These are phyloP conservation scores for Tranzscheliella williamsii DNA, from an alignment of 1,284 basidiomycete genomes.

Conservation along the genomic window DNA sequence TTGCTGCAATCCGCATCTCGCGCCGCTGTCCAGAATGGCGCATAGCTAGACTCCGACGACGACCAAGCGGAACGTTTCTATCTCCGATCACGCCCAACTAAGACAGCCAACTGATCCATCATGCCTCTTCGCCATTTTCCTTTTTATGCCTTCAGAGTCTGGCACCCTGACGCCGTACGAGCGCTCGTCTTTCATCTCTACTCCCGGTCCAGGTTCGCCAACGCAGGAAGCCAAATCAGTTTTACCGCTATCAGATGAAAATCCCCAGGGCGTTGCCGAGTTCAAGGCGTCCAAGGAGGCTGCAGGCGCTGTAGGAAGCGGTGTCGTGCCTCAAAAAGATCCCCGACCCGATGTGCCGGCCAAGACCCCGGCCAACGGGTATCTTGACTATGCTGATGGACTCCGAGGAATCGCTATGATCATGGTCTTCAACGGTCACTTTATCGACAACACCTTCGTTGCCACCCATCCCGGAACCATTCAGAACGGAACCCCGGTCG, in stretches of 20 bases:
- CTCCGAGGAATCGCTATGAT: conserved; percentile 62
- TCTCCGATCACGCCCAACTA: no score
- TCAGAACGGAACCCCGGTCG: conserved; percentile 57
- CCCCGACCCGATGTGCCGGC: conserved; percentile 17
- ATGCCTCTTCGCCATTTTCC: no score
- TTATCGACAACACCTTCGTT: conserved; percentile 61
- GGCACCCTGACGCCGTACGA: neutral
- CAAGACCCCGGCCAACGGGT: conserved; percentile 22
- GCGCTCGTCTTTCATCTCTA: neutral
- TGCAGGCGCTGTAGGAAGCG: conserved; percentile 21
- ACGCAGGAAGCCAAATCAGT: neutral
- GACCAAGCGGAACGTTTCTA: no score
- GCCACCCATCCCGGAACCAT: conserved; percentile 58
- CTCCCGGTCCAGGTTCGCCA: neutral
- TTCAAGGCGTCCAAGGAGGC: conserved; percentile 35
- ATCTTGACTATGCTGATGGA: conserved; percentile 62
- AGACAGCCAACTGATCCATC: no score
- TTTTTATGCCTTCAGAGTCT: neutral
- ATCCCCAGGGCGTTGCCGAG: conserved; percentile 6
- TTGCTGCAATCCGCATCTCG: no score
- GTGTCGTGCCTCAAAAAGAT: conserved; percentile 11
- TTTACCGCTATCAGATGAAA: conserved; percentile 12
- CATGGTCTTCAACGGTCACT: conserved; percentile 62
- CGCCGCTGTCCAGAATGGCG: no score
- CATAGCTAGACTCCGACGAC: no score